Evolutionary conservation across 2,329 filamentous ascomycete species (phyloP).

Genomic region (Juglanconis sp.): DNA sequence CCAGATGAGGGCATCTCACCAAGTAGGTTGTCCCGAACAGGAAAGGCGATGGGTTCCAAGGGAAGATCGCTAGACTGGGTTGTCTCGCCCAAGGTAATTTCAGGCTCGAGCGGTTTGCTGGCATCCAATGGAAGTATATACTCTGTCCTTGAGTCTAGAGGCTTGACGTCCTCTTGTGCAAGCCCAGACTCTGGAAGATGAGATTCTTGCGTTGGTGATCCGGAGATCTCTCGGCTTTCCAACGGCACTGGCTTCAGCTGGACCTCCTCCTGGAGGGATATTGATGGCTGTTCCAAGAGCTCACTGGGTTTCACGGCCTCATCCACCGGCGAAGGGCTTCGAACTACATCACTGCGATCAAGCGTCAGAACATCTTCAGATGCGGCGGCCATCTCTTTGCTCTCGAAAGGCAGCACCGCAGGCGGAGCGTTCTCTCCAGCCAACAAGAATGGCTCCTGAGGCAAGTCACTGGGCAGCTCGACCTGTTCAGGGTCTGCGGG

Average conservation of each 20-base stretch:
- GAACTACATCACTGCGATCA: background rate
- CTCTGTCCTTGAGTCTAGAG: background rate
- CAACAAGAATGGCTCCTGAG: background rate
- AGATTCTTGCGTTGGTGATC: background rate
- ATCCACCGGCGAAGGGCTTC: background rate
- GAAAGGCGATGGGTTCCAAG: background rate
- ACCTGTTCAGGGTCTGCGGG: background rate
- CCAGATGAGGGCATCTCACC: background rate
- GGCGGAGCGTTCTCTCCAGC: background rate
- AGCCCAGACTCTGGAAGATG: background rate
- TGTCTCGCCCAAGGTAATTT: background rate
- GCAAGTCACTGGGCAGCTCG: background rate
- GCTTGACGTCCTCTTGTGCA: background rate
- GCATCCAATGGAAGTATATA: background rate
- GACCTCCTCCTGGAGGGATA: background rate
- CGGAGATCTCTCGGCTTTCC: background rate
- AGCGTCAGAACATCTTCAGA: background rate
- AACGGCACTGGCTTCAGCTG: background rate
- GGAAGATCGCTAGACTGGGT: background rate
- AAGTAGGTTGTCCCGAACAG: background rate
- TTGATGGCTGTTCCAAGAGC: background rate
- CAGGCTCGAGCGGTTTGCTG: background rate
- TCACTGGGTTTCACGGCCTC: background rate
- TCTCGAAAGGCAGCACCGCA: background rate
- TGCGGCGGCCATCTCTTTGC: background rate